Conservation (phyloP, 208 protist species). For the Acanthamoeba sp. region DNA sequence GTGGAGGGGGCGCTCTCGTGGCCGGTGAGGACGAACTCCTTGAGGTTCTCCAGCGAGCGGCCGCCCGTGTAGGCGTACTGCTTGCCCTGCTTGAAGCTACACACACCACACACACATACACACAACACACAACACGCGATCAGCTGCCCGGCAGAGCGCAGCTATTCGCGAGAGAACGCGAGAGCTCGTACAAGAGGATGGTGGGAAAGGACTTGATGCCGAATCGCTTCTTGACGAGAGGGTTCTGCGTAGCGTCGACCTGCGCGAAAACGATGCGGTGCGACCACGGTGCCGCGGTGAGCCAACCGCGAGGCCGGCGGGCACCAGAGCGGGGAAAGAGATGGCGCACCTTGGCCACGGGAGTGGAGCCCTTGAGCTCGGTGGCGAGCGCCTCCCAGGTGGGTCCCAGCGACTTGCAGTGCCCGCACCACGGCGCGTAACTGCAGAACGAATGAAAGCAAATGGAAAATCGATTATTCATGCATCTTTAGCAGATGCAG, state of each 20-base stretch:
- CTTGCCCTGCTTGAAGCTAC: conserved; percentile 65
- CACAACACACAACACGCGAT: not conserved
- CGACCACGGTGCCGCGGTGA: too few species aligned
- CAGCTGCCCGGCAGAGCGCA: too few species aligned
- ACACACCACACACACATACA: not conserved
- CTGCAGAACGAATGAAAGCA: not conserved
- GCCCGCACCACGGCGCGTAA: conserved; percentile 63
- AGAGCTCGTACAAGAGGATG: conserved; percentile 46
- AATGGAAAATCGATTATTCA: not conserved
- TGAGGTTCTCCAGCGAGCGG: conserved; percentile 34
- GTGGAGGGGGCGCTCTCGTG: not conserved
- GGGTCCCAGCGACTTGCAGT: conserved; percentile 67
- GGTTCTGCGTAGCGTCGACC: conserved; percentile 56
- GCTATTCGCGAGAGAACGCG: not conserved
- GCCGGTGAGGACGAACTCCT: conserved; percentile 27
- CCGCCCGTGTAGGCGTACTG: conserved; percentile 24
- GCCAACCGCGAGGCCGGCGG: too few species aligned
- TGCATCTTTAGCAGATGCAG: not conserved
- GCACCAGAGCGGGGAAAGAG: not conserved
- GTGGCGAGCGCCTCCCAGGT: conserved; percentile 73
- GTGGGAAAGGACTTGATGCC: conserved; percentile 64
- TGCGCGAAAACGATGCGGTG: not conserved
- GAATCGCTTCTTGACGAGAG: conserved; percentile 51
- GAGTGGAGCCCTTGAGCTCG: conserved; percentile 55
- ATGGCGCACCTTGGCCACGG: conserved; percentile 57